Conservation (phyloP, 176 grass and related monocot genomes). For the Pontederia crassipes region DNA sequence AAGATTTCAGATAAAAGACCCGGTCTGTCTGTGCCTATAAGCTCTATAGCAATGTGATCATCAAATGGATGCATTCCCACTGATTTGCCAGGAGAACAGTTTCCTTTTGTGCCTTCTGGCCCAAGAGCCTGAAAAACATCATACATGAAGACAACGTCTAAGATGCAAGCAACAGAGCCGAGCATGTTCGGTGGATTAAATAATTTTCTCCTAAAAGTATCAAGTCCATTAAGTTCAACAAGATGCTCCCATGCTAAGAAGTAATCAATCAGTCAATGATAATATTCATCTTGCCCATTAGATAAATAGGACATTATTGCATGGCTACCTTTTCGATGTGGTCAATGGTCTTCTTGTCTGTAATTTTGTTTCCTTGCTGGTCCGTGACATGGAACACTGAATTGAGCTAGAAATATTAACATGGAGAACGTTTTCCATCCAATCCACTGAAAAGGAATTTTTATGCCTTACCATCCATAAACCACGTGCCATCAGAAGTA, state of each 20-base stretch:
- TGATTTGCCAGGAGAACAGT: constrained; percentile 37
- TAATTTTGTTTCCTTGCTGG: constrained; percentile 66
- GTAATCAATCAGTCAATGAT: no score
- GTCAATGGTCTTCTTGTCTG: constrained; percentile 62
- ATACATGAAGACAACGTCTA: not conserved
- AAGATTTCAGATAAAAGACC: constrained; percentile 90
- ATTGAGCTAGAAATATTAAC: constrained; percentile 9
- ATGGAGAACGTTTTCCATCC: not conserved
- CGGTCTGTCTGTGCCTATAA: constrained; percentile 70
- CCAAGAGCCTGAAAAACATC: constrained; percentile 50
- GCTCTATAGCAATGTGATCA: constrained; percentile 77
- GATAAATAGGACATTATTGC: not conserved
- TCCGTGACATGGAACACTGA: constrained; percentile 90
- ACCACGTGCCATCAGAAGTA: constrained; percentile 93
- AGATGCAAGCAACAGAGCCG: not conserved
- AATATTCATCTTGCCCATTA: not conserved
- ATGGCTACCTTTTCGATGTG: constrained; percentile 71
- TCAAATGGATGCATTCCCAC: constrained; percentile 73
- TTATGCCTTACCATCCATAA: constrained; percentile 76
- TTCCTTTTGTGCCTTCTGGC: constrained; percentile 59
- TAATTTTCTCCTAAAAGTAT: no score
- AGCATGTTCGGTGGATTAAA: no score
- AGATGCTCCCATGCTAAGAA: no score
- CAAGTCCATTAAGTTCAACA: no score
- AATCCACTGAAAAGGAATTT: not conserved